phyloP scores from a whole-genome alignment of 1,139 yeast genomes.

The Suhomyces yuchorum region DNA sequence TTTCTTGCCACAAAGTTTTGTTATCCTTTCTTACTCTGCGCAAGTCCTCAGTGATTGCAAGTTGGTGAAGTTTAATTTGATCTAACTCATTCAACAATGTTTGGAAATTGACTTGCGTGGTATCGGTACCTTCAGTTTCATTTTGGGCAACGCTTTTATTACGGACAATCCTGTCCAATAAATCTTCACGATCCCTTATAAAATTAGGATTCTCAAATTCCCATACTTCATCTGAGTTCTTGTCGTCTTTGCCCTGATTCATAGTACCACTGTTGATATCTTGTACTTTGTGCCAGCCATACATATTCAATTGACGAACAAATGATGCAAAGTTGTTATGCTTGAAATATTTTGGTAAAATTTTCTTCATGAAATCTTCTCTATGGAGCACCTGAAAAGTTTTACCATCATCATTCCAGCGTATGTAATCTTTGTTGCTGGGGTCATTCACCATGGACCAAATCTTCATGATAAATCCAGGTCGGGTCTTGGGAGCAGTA shows the following conservation, averaged over 20 bases:
- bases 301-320: slow-evolving; percentile 90
- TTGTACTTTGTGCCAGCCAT: slow-evolving; percentile 96
- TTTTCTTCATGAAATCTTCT: slow-evolving; percentile 80
- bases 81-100: slow-evolving; percentile 73
- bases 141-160: slow-evolving; percentile 35
- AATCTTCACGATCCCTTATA: slow-evolving; percentile 66
- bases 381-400: slow-evolving; percentile 83
- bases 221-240: slow-evolving; percentile 55
- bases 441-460: slow-evolving; percentile 96
- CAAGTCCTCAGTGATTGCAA: slow-evolving; percentile 80
- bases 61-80: slow-evolving; percentile 72
- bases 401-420: slow-evolving; percentile 85
- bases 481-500: slow-evolving; percentile 50
- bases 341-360: slow-evolving; percentile 87
- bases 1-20: slow-evolving; percentile 88
- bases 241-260: slow-evolving; percentile 54
- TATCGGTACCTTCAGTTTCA: slow-evolving; percentile 12
- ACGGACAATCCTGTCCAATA: slow-evolving; percentile 67
- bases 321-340: slow-evolving; percentile 84
- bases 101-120: slow-evolving; percentile 47
- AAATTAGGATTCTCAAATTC: slow-evolving; percentile 85
- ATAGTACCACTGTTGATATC: slow-evolving; percentile 71
- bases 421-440: slow-evolving; percentile 64
- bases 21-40: slow-evolving; percentile 83
- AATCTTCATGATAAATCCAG: slow-evolving; percentile 88